These are phyloP conservation scores for Sicyos edulis DNA, from an alignment of 306 rosid species.

Conservation along the genomic window DNA sequence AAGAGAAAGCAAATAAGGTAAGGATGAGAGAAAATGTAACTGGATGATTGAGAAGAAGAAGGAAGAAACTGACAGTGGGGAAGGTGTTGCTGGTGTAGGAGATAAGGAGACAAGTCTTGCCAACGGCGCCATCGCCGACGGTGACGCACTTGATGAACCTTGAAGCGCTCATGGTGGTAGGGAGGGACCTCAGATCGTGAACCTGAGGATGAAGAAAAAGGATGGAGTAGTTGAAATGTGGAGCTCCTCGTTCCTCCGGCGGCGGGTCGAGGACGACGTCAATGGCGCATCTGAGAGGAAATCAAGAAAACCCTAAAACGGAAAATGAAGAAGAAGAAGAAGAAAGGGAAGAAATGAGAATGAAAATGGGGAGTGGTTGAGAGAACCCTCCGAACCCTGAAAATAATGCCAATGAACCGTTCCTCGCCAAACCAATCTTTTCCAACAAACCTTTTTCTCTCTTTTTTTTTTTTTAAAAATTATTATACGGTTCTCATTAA, in stretches of 20 bases:
- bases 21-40: not conserved
- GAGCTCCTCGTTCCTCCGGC: not conserved
- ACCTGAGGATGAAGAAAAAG: slow-evolving; percentile 43
- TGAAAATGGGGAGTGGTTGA: not conserved
- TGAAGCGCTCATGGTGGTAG: slow-evolving; percentile 80
- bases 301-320: slow-evolving; percentile 38
- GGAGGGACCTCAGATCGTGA: slow-evolving; percentile 72
- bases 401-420: slow-evolving; percentile 83
- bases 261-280: not conserved
- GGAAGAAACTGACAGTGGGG: slow-evolving; percentile 63
- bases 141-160: slow-evolving; percentile 98
- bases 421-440: slow-evolving; percentile 56
- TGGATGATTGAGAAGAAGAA: not conserved
- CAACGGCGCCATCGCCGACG: slow-evolving; percentile 99
- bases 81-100: slow-evolving; percentile 99
- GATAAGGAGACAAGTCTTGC: slow-evolving; percentile 94
- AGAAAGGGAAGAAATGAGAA: not conserved
- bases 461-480: slow-evolving; percentile 8
- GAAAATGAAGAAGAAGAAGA: slow-evolving; percentile 23
- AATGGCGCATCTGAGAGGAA: slow-evolving; percentile 40
- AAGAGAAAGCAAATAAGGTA: not conserved
- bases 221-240: not conserved
- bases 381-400: slow-evolving; percentile 40
- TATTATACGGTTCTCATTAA: no score
- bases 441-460: slow-evolving; percentile 36